Evolutionary conservation across 257 asterid species (phyloP).

Genomic region (Nyctanthes arbortristis): DNA sequence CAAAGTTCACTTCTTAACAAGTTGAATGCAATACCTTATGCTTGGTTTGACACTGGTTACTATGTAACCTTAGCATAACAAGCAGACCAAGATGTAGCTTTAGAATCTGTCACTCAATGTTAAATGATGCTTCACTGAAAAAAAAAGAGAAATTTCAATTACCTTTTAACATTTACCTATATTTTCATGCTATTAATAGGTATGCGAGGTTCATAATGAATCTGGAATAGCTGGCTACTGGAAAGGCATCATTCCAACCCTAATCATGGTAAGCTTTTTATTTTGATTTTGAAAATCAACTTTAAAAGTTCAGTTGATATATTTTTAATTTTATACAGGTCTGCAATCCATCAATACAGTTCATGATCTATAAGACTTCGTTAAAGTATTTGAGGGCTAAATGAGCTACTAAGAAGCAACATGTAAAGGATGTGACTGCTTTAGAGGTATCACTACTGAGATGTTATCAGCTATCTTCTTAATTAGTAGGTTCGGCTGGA

Average conservation of each 20-base stretch:
- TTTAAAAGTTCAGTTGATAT: conserved; percentile 12
- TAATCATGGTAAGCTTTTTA: conserved; percentile 67
- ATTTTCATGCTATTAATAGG: conserved; percentile 59
- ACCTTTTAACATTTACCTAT: conserved; percentile 29
- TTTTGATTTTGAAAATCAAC: conserved; percentile 13
- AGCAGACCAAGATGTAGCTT: neutral
- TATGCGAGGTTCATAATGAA: conserved; percentile 73
- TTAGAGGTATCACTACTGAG: conserved; percentile 56
- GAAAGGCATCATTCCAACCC: conserved; percentile 88
- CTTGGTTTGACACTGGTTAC: neutral
- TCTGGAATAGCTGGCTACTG: conserved; percentile 88
- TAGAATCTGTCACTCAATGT: neutral
- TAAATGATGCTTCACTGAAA: neutral
- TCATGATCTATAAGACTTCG: conserved; percentile 87
- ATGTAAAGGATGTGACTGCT: conserved; percentile 52
- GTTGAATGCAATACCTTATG: neutral
- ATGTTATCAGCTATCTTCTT: conserved; percentile 12
- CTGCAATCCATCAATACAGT: conserved; percentile 96
- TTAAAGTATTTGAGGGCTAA: conserved; percentile 69
- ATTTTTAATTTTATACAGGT: conserved; percentile 51
- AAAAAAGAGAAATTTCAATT: too few relatives aligned
- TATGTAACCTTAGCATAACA: neutral
- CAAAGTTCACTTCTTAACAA: neutral
- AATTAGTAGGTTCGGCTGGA: conserved; percentile 9
- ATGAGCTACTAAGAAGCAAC: conserved; percentile 49